Evolutionary conservation across 2,329 filamentous ascomycete species (phyloP), one percentile per base, ranked within the genome.

Genomic region (Monilinia fructigena): DNA sequence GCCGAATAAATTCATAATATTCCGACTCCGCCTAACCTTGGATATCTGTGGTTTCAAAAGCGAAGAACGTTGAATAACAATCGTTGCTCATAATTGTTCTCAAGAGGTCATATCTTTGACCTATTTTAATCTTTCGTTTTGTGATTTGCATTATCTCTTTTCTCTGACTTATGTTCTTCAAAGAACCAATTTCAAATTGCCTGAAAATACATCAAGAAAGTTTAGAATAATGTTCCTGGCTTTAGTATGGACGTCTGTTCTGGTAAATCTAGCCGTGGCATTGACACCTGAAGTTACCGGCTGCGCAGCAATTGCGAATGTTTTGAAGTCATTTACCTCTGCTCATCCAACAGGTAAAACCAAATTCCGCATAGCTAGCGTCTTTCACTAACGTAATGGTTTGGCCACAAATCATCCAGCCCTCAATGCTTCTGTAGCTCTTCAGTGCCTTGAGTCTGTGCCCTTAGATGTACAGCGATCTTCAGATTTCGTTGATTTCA

Each of bases 391-490:
- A 60, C 20, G 7, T 7, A 31, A 60, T 48, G 23, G 40, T 59
- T 23, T 65, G 58, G 62, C n/a, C 40, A 52, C 47, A 48, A 48
- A 11, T 18, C 4, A 28, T 6, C 53, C 42, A 28, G n/a, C 16
- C 16, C n/a, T 65, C 8, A 52, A 52, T 28, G 31, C 63, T 8
- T 52, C 54, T 1, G 12, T 65, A 23, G 71, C 69, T 14, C 59
- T 73, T 55, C 67, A 66, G 6, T 71, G 70, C 18, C 64, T 71
- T 10, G 52, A 65, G 20, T 67, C 66, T 7, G 68, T 71, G 14
- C 70, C 70, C 26, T 23, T 69, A 18, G 65, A 68, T 52, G 53
- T 55, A 23, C 65, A 68, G 6, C 65, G 63, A 28, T 68, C 70
- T 7, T 65, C 56, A 2, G 66, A 48, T 31, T 65, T 67, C 52